Evolutionary conservation across 805 yeast genomes (phyloP).

Genomic region (Saccharomyces mikatae): DNA sequence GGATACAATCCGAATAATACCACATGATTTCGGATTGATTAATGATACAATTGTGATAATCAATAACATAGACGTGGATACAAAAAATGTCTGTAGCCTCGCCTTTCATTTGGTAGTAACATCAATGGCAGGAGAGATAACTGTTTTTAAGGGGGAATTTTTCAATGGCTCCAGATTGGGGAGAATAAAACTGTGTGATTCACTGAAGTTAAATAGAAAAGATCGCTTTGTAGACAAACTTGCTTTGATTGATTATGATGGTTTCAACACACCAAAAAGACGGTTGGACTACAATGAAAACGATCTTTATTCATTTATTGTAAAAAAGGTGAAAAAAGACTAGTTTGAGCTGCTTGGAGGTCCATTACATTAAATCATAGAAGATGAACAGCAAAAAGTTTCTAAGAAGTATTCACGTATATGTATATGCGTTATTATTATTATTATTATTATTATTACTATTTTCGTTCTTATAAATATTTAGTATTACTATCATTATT

Average conservation of each 20-base stretch:
- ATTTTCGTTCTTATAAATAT: too few species aligned
- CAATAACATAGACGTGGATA: constrained; percentile 5
- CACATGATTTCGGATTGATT: constrained; percentile 18
- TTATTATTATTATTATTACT: too few species aligned
- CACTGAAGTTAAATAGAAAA: constrained; percentile 8
- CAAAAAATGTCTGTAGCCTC: constrained; percentile 1
- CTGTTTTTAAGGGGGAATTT: constrained; percentile 17
- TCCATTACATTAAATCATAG: not conserved
- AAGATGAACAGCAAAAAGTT: not conserved
- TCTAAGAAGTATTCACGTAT: not conserved
- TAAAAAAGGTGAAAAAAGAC: not conserved
- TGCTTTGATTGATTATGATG: constrained; percentile 11
- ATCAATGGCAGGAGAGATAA: constrained; percentile 16
- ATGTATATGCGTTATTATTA: not conserved
- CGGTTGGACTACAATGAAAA: constrained; percentile 2
- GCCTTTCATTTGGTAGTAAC: constrained; percentile 14
- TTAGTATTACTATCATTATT: too few species aligned
- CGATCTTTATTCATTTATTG: not conserved
- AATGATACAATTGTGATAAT: constrained; percentile 17
- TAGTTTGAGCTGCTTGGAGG: not conserved
- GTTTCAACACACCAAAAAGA: not conserved
- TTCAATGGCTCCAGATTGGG: constrained; percentile 15
- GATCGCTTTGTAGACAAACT: constrained; percentile 18
- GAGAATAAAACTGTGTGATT: constrained; percentile 12
- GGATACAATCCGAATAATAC: constrained; percentile 12